Base-by-base conservation (phyloP, 108 stramenopile genomes). In the Pseudonitzschia delicatissima region DNA sequence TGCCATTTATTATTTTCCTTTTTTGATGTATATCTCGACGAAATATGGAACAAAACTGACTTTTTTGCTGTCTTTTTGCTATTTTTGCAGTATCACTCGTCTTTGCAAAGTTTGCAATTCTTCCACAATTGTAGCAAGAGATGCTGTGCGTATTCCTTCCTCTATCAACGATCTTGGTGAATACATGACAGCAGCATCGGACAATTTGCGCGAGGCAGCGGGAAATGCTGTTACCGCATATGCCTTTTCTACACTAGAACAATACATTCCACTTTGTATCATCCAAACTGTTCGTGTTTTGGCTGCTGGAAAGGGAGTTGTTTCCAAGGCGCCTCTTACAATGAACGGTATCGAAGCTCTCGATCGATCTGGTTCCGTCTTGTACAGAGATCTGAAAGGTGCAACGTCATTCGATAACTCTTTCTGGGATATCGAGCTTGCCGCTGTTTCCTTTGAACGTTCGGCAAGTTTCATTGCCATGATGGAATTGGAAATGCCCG, bases 81-180 rank as follows among this genome's bases (percentile, higher is more conserved):
- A n/a, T 42, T 0, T 42, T 42, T 42, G 15, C 15, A 42, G 79
- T 32, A 81, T 85, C 35, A 85, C 66, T n/a, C 77, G 86, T n/a
- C 78, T 93, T 68, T 79, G 85, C 21, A 86, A 85, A 62, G 83
- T 93, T 2, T 88, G 87, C 72, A 80, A 72, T 49, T 87, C 87
- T 50, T 93, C 88, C 21, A 88, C 87, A 2, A 75, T 93, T 62
- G 82, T 82, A 17, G 92, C 92, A 1, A 79, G 84, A 61, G 92
- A 93, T 68, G 88, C 88, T 32, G 82, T 93, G 47, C 81, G 88
- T 5, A 84, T 93, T 52, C 92, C 92, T 36, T 83, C 88, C 1
- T 88, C 84, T 35, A 87, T 93, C 47, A 93, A 93, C 58, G 87
- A 90, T 37, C 75, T 93, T 9, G 92, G 92, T 12, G 92, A 93